Evolutionary conservation across 768 basidiomycete genomes (phyloP).

Genomic region (Pleurotus giganteus): DNA sequence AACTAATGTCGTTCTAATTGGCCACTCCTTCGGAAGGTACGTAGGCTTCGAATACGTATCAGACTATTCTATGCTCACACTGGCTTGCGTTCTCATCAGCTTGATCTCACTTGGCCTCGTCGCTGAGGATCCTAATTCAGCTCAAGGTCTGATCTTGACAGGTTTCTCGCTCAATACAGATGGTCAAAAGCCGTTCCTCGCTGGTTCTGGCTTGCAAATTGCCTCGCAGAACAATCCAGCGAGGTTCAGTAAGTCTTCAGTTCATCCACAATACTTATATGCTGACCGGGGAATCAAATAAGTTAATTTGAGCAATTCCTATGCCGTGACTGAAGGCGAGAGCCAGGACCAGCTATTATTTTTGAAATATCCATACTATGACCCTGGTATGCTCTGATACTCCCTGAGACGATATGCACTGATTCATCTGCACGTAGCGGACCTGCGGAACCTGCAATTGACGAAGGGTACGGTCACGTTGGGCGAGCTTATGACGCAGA

Average conservation of each 20-base stretch:
- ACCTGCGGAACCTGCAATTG: neutral
- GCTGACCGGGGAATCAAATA: neutral
- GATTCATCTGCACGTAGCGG: constrained; percentile 4
- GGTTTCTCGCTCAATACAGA: constrained; percentile 15
- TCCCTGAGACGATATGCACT: constrained; percentile 3
- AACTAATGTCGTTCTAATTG: constrained; percentile 18
- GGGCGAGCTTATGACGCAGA: constrained; percentile 20
- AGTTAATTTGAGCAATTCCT: constrained; percentile 16
- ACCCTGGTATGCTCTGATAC: constrained; percentile 12
- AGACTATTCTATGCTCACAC: neutral
- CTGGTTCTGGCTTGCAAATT: constrained; percentile 16
- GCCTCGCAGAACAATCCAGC: constrained; percentile 14
- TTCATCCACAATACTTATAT: neutral
- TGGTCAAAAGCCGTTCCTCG: constrained; percentile 12
- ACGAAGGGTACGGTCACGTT: constrained; percentile 18
- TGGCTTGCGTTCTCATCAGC: constrained; percentile 2
- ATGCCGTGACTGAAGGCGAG: constrained; percentile 14
- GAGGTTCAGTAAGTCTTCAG: constrained; percentile 17
- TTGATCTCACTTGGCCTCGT: constrained; percentile 17
- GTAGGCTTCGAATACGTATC: too few species aligned
- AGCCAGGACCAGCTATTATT: constrained; percentile 19
- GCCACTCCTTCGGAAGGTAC: constrained; percentile 24
- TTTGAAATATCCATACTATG: constrained; percentile 19
- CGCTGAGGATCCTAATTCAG: constrained; percentile 14
- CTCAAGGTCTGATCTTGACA: constrained; percentile 21